Base-by-base conservation (phyloP, 352 stramenopile species). In the Globisporangium okanoganense region DNA sequence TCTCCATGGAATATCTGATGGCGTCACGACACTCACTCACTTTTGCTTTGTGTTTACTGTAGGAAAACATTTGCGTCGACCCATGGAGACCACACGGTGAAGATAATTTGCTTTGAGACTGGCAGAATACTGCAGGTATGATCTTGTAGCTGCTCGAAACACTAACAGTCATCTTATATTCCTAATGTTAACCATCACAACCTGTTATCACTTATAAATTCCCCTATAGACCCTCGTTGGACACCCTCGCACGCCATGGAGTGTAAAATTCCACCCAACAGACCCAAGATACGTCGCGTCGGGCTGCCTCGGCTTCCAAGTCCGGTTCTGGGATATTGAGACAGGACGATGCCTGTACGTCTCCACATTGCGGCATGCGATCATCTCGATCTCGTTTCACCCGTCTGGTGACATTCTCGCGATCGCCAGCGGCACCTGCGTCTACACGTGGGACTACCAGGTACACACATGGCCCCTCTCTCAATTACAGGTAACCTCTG, bases 51-150 rank as follows among this genome's bases (percentile, higher is more conserved):
- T 7, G n/a, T 38, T 12, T 6, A 8, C n/a, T 60, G 33, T 58
- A 94, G 86, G 49, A 92, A 92, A 78, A 92, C 80, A 10, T 97
- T 99, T 75, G 97, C 97, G 27, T 98, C 94, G 3, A 99, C 97
- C 0, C 97, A 99, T 68, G 97, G 97, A 38, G 97, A 99, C 73
- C 97, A 99, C 72, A 98, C 96, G 4, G 93, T 99, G 64, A 99
- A 99, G 79, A 97, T 99, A 54, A 97, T 98, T 48, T 97, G 90
- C 69, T 96, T 95, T 52, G 68, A 86, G 50, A 98, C 91, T 7
- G 70, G 82, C 6, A 79, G 81, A 61, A 85, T 97, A 38, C 65
- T 95, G 18, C 83, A 94, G 76, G 87, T 96, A 61, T 38, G 49
- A 24, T n/a, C 45, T 48, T 41, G 27, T 18, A 47, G 13, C 27